Percentiles rank a stretch among this genome's conserved stretches.
These are phyloP conservation scores for Arthrobotrys sinensis DNA, from an alignment of 2,329 filamentous ascomycete species.

Conservation along the genomic window DNA sequence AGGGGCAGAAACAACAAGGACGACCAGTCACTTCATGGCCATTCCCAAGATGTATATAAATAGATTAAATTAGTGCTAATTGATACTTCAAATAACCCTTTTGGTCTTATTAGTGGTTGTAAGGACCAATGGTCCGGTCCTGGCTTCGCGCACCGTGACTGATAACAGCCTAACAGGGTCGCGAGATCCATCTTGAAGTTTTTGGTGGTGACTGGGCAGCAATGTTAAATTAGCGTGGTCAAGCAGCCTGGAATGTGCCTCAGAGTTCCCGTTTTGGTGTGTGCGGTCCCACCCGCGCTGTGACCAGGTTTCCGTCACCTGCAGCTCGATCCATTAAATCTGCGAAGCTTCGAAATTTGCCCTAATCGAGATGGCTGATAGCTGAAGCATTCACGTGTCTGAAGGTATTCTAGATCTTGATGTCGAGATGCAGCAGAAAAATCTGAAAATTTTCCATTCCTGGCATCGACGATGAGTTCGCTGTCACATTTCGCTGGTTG, in stretches of 20 bases:
- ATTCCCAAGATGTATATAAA: conserved; percentile 11
- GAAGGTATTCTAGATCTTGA: conserved; percentile 10
- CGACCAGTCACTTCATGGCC: not conserved
- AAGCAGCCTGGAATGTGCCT: conserved; percentile 6
- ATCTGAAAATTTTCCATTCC: conserved; percentile 21
- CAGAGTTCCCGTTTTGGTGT: conserved; percentile 18
- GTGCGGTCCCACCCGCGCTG: conserved; percentile 28
- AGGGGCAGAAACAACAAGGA: not conserved
- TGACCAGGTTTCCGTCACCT: conserved; percentile 24
- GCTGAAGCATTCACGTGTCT: conserved; percentile 8
- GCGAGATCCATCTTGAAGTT: not conserved
- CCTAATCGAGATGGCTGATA: conserved; percentile 30
- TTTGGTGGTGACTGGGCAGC: conserved; percentile 6
- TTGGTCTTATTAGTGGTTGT: not conserved
- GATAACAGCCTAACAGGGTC: conserved; percentile 2
- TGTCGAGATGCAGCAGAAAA: not conserved
- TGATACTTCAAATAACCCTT: not conserved
- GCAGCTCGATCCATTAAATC: conserved; percentile 12
- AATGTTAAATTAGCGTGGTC: conserved; percentile 2
- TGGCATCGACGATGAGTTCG: conserved; percentile 33
- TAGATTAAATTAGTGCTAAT: not conserved
- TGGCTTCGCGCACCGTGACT: conserved; percentile 5
- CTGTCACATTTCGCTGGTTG: conserved; percentile 39
- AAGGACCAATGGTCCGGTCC: not conserved
- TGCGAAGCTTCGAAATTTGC: conserved; percentile 13